A percentile compares a stretch with the other conserved stretches of the same genome.
These are phyloP conservation scores for Tetracentron sinense DNA, from an alignment of 164 flowering plant genomes.

Conservation along the genomic window DNA sequence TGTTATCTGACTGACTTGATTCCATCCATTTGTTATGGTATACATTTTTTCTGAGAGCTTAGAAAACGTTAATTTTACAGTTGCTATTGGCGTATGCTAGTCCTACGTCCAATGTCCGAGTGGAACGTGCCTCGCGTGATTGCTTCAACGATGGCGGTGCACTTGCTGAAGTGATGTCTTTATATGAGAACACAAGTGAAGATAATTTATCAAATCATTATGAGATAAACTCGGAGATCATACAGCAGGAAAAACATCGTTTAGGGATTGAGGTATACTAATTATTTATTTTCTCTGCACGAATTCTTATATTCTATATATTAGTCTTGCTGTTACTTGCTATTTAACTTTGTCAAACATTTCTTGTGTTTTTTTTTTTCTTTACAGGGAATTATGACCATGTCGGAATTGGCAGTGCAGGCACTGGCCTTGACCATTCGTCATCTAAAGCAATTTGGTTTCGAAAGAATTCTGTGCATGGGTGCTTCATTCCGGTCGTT, in stretches of 20 bases:
- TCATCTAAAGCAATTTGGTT: constrained; percentile 85
- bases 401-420: constrained; percentile 78
- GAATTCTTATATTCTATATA: background rate
- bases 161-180: constrained; percentile 71
- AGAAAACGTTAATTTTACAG: constrained; percentile 27
- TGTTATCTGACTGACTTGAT: background rate
- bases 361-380: constrained; percentile 3
- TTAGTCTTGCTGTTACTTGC: background rate
- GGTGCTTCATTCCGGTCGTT: constrained; percentile 74
- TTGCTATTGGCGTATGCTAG: constrained; percentile 78
- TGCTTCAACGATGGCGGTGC: constrained; percentile 73
- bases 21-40: constrained; percentile 2
- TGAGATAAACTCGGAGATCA: constrained; percentile 15
- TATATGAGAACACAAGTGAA: constrained; percentile 44
- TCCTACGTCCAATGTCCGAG: constrained; percentile 74
- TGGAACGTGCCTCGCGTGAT: constrained; percentile 67
- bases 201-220: constrained; percentile 16
- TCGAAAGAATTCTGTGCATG: constrained; percentile 59
- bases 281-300: background rate
- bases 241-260: constrained; percentile 16
- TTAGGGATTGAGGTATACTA: constrained; percentile 49
- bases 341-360: background rate
- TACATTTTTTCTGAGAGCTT: constrained; percentile 3
- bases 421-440: constrained; percentile 77
- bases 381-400: constrained; percentile 60